These are phyloP conservation scores for Postia placenta DNA, from an alignment of 768 basidiomycete genomes.

Conservation along the genomic window DNA sequence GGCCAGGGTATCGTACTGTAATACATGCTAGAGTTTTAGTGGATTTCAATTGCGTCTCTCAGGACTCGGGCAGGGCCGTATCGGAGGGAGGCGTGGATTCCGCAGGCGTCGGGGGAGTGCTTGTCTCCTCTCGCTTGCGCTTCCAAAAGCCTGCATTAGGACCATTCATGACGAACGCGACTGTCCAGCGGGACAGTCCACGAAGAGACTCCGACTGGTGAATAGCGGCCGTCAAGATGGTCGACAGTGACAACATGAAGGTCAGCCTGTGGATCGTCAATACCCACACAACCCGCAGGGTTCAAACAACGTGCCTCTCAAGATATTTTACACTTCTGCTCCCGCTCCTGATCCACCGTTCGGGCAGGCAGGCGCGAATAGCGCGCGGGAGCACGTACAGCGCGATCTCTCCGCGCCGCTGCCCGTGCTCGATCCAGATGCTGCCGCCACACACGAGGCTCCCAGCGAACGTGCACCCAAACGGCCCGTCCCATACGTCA, in stretches of 20 bases:
- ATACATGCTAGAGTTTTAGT: not conserved
- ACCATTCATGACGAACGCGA: conserved; percentile 61
- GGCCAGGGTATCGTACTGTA: not conserved
- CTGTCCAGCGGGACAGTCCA: conserved; percentile 68
- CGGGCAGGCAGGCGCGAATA: conserved; percentile 55
- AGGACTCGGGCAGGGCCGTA: not conserved
- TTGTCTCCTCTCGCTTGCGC: conserved; percentile 13
- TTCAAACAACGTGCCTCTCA: conserved; percentile 46
- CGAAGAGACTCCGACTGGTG: conserved; percentile 62
- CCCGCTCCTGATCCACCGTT: conserved; percentile 42
- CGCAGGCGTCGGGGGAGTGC: conserved; percentile 8
- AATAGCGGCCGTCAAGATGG: conserved; percentile 55
- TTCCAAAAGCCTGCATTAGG: conserved; percentile 51
- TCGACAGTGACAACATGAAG: conserved; percentile 60
- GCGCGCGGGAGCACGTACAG: conserved; percentile 74
- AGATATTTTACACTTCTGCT: conserved; percentile 32
- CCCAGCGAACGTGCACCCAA: conserved; percentile 59
- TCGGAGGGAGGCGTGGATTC: conserved; percentile 3
- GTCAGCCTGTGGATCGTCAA: conserved; percentile 49
- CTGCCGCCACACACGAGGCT: conserved; percentile 68
- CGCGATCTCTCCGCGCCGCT: conserved; percentile 71
- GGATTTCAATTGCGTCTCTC: not conserved
- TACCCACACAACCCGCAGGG: not conserved
- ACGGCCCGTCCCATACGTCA: conserved; percentile 75
- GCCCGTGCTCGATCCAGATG: conserved; percentile 73